These are phyloP conservation scores for Metroxylon sagu DNA, from an alignment of 176 grass and related monocot species.

Conservation along the genomic window DNA sequence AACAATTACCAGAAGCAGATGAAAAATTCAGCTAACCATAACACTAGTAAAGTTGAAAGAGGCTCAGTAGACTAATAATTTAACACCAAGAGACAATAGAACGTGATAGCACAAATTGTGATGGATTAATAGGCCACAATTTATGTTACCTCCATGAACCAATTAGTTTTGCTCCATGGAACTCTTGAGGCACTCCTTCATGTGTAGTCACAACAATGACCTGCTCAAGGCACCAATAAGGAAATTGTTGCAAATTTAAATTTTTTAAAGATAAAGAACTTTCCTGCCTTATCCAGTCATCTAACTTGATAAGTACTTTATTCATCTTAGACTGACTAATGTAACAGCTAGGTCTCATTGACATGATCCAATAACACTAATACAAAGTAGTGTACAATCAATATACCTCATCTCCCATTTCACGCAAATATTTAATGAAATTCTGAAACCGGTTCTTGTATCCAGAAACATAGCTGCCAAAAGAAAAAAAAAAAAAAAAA, in stretches of 20 bases:
- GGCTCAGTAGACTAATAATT: background rate
- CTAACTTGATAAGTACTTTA: background rate
- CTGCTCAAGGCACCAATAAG: slow-evolving; percentile 32
- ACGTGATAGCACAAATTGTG: background rate
- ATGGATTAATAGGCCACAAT: too few species aligned
- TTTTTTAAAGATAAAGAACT: background rate
- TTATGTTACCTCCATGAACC: slow-evolving; percentile 84
- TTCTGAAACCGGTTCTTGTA: slow-evolving; percentile 74
- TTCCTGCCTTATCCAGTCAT: background rate
- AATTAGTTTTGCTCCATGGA: slow-evolving; percentile 87
- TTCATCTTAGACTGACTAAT: slow-evolving; percentile 16
- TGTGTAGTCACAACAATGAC: slow-evolving; percentile 94
- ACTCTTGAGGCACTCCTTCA: slow-evolving; percentile 84
- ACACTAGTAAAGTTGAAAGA: background rate
- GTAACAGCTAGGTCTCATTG: too few species aligned
- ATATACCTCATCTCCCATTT: slow-evolving; percentile 63
- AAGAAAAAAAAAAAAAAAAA: background rate
- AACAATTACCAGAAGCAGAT: slow-evolving; percentile 14
- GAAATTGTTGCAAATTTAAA: background rate
- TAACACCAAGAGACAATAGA: background rate
- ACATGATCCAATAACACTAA: background rate
- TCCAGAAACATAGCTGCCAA: slow-evolving; percentile 32
- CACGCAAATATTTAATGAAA: slow-evolving; percentile 67
- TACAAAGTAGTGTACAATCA: background rate
- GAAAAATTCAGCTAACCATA: slow-evolving; percentile 2